Base-by-base conservation (phyloP, 768 basidiomycete genomes). In the Tricholoma saponaceum region DNA sequence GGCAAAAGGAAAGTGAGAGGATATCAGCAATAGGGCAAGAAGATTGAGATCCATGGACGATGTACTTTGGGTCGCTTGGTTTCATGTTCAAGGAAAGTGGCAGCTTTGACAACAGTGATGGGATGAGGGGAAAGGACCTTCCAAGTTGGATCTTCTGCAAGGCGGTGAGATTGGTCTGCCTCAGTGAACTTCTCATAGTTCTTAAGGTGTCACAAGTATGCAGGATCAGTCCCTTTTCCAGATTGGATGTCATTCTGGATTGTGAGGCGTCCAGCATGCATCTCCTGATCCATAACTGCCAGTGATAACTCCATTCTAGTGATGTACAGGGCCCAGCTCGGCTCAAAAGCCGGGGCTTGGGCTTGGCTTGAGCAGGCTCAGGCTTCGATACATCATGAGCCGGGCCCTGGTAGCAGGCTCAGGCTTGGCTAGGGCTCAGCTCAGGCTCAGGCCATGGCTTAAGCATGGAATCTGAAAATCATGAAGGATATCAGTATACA, bases 21-120 rank as follows among this genome's bases (percentile, higher is more conserved):
- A 12, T 37, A 53, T 35, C 35, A 35, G 35, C 35, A 12, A 35
- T 10, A 35, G 20, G 16, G 16, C 20, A n/a, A 13, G 47, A 25
- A 23, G 16, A 13, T 13, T 16, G 23, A 5, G 28, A 30, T 2
- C 6, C 7, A 30, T 52, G 44, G 55, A 53, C 16, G 20, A 53
- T 37, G 41, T 53, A 74, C 73, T 68, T 73, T 73, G 20, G 57
- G 46, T 2, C 66, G 63, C 0, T 63, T 67, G 8, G 63, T 62
- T 47, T 72, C 69, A 54, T 72, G 61, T 13, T 68, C 35, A 9
- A 74, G 66, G 54, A 71, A 76, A 5, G 67, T 20, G 0, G 65
- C 63, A 1, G 67, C 74, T 37, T 74, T 74, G 1, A 61, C 61
- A 0, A 62, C 65, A 0, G 65, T 69, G 49, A 74, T 67, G 0